These are phyloP conservation scores for Pilobolus umbonatus DNA, from an alignment of 192 early-diverging fungal genomes.

Conservation along the genomic window DNA sequence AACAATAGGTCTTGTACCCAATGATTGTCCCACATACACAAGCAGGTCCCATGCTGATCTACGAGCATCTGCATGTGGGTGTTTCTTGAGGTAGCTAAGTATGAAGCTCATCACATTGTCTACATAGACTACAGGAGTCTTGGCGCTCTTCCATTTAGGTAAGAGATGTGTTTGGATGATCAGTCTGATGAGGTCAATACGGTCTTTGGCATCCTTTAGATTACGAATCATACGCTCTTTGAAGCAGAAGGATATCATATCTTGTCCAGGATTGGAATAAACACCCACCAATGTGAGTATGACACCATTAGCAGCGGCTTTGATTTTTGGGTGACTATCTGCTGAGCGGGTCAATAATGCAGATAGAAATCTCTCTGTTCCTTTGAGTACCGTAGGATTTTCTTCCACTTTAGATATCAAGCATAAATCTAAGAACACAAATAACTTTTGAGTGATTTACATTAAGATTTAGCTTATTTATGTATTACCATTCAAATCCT, in stretches of 20 bases:
- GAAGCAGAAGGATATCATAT: conserved; percentile 2
- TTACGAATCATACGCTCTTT: conserved; percentile 24
- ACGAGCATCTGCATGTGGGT: conserved; percentile 9
- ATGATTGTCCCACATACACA: not conserved
- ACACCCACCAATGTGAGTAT: conserved; percentile 6
- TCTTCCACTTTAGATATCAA: not conserved
- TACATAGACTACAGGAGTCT: not conserved
- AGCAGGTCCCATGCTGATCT: not conserved
- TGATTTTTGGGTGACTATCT: conserved; percentile 17
- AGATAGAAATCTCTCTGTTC: conserved; percentile 12
- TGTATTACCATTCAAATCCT: conserved; percentile 16
- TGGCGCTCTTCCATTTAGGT: conserved; percentile 1
- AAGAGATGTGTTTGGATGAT: not conserved
- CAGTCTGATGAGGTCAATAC: conserved; percentile 11
- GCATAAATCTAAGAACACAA: conserved; percentile 9
- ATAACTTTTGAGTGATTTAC: not conserved
- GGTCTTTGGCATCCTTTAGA: conserved; percentile 18
- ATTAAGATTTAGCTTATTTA: not conserved
- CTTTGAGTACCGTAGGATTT: not conserved
- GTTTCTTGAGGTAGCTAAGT: not conserved
- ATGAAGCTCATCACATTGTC: conserved; percentile 12
- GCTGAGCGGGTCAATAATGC: conserved; percentile 19
- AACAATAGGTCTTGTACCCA: not conserved
- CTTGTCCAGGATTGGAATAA: not conserved
- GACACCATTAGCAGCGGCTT: conserved; percentile 1